Evolutionary conservation across 371 early-diverging fungal species (phyloP).

Genomic region (Mortierella sp.): DNA sequence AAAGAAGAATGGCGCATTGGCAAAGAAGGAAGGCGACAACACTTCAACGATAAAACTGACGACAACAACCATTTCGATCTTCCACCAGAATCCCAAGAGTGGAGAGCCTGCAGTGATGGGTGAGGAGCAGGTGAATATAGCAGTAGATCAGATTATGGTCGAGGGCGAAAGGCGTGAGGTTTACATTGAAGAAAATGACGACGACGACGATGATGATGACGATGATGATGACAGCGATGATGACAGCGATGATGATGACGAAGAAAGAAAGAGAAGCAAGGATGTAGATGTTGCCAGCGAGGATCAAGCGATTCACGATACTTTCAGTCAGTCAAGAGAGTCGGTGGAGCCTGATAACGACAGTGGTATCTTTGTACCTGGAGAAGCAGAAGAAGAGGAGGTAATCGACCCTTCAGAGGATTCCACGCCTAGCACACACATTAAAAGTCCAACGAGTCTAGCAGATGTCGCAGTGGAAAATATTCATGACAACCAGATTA

Average conservation of each 20-base stretch:
- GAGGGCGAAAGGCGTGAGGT: neutral
- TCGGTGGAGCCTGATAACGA: neutral
- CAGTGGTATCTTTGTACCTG: neutral
- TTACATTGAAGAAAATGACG: constrained; percentile 22
- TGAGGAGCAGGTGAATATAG: constrained; percentile 16
- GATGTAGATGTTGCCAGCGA: constrained; percentile 9
- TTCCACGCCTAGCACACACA: neutral
- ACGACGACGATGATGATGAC: constrained; percentile 21
- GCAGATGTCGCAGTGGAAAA: neutral
- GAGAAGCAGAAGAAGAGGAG: constrained; percentile 16
- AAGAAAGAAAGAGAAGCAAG: constrained; percentile 11
- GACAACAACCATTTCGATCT: constrained; percentile 20
- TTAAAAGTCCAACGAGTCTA: neutral
- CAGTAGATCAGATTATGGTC: constrained; percentile 14
- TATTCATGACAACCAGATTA: neutral
- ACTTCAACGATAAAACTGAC: neutral
- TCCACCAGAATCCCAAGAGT: constrained; percentile 41
- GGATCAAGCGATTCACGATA: constrained; percentile 11
- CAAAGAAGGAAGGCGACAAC: neutral
- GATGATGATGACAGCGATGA: constrained; percentile 23
- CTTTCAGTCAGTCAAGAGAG: constrained; percentile 9
- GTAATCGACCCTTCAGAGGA: neutral
- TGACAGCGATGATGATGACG: constrained; percentile 7
- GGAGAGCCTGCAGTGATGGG: constrained; percentile 22
- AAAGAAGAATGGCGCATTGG: too few species aligned